phyloP scores from a whole-genome alignment of 1,284 basidiomycete species.

The Irpex sp. region DNA sequence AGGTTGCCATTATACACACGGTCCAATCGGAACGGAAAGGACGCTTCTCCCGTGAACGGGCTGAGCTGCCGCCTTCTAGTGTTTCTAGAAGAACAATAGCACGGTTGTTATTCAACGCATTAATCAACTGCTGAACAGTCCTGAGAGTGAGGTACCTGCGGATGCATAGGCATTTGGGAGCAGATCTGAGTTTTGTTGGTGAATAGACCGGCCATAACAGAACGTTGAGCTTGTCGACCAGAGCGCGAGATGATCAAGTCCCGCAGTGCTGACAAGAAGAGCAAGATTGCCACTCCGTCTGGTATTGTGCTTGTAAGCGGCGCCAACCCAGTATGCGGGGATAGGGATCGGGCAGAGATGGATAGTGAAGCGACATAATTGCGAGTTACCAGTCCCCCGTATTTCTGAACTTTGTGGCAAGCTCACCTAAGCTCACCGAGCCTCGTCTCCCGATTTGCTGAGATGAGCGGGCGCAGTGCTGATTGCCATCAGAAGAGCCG shows the following conservation, averaged over 20 bases:
- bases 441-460: neutral
- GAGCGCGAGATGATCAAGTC: neutral
- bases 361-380: constrained; percentile 1
- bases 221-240: neutral
- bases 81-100: neutral
- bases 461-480: neutral
- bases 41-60: neutral
- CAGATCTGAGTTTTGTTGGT: neutral
- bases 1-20: neutral
- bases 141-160: neutral
- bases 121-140: neutral
- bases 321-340: neutral
- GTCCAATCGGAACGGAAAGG: neutral
- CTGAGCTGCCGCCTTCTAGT: neutral
- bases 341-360: neutral
- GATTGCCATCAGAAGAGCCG: neutral
- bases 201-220: neutral
- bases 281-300: no score
- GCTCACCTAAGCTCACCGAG: neutral
- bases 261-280: no score
- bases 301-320: neutral
- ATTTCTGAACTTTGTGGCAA: constrained; percentile 2
- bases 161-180: neutral
- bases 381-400: constrained; percentile 7
- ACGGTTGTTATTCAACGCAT: neutral